Percentiles rank a stretch among this genome's conserved stretches.
These are phyloP conservation scores for Populus euphratica DNA, from an alignment of 345 rosid species.

Conservation along the genomic window DNA sequence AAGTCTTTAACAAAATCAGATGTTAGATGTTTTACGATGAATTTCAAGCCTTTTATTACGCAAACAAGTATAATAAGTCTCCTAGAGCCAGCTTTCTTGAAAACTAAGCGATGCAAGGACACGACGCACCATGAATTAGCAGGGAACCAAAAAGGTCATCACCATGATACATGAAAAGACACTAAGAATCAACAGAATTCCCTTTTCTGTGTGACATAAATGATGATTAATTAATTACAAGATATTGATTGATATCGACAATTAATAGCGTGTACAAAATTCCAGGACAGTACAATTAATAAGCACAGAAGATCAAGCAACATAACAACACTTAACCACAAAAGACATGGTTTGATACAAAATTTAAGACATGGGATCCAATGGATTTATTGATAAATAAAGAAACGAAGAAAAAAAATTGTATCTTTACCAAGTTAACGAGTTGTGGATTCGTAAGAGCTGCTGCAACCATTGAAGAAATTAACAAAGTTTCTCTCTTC, in stretches of 20 bases:
- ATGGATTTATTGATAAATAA: background rate
- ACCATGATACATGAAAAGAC: background rate
- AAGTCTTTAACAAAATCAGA: background rate
- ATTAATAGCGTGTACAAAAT: background rate
- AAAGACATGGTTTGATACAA: background rate
- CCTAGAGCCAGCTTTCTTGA: background rate
- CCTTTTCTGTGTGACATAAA: background rate
- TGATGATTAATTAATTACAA: background rate
- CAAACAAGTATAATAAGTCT: background rate
- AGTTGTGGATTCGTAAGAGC: background rate
- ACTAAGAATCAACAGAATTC: background rate
- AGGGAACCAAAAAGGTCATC: background rate
- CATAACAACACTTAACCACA: background rate
- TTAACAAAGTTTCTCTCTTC: background rate
- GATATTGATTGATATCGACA: background rate
- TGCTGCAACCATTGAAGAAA: background rate
- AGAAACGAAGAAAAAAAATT: background rate
- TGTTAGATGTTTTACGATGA: background rate
- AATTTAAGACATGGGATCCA: background rate
- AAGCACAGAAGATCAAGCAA: background rate
- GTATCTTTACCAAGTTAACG: background rate
- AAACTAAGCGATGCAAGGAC: background rate
- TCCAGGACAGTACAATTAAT: background rate
- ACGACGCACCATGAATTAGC: background rate
- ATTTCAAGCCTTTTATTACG: background rate